Evolutionary conservation across 352 stramenopile genomes (phyloP).

Genomic region (Salisapilia sapeloensis): DNA sequence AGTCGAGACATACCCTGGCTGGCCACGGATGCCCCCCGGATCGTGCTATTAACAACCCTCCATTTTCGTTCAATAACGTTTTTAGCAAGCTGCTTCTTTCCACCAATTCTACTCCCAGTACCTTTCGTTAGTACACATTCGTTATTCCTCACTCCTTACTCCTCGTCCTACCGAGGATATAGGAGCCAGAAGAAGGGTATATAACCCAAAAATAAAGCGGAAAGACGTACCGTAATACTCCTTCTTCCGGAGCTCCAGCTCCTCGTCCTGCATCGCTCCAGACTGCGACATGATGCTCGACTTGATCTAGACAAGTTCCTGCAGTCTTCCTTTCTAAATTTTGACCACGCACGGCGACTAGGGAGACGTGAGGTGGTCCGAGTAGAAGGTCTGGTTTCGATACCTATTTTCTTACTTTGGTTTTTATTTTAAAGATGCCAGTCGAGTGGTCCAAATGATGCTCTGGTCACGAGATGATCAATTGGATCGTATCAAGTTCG

Average conservation of each 20-base stretch:
- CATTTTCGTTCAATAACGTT: conserved; percentile 48
- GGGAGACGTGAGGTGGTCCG: no score
- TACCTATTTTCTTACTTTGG: no score
- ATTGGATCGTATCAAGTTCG: no score
- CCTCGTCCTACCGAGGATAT: background rate
- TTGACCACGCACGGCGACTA: no score
- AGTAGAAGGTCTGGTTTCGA: no score
- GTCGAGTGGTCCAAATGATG: no score
- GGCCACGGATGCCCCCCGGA: conserved; percentile 74
- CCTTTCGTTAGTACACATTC: conserved; percentile 1
- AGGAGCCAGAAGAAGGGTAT: background rate
- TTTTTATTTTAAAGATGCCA: no score
- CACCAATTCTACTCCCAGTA: background rate
- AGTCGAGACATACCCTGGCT: conserved; percentile 25
- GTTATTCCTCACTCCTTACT: background rate
- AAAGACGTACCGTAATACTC: conserved; percentile 29
- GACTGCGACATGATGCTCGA: no score
- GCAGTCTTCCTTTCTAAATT: no score
- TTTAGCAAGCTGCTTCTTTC: background rate
- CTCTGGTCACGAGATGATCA: no score
- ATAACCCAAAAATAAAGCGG: no score
- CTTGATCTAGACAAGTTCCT: no score
- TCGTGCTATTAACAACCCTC: conserved; percentile 56
- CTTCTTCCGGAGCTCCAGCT: conserved; percentile 21
- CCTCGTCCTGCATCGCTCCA: conserved; percentile 21